Base-by-base conservation (phyloP, 129 eudicot genomes). In the Chrysanthemum seticuspe region DNA sequence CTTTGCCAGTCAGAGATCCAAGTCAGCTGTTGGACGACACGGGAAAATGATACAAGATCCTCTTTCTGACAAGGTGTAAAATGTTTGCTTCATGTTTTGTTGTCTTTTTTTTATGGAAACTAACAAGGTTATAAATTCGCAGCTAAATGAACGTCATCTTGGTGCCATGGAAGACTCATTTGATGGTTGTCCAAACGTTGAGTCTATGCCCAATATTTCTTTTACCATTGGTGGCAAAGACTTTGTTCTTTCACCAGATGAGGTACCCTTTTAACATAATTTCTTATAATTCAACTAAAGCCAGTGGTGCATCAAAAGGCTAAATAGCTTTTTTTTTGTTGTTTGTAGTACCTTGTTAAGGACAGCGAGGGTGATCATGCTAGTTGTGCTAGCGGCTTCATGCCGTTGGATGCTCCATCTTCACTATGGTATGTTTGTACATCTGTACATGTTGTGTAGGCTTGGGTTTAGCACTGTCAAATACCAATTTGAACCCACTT, bases 381-480 rank as follows among this genome's bases (percentile, higher is more conserved):
- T 21, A 63, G 63, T 16, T 90, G 97, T 80, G 68, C 88, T 59
- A 85, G 87, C 59, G 97, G 95, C 44, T 90, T 90, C 73, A 76
- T 81, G n/a, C 83, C 88, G 13, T 64, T 87, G 34, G 95, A 90
- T 67, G 64, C 85, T 57, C 82, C 89, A 74, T 78, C 84, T 31
- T 80, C 95, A 6, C 76, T 75, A 31, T 87, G 91, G 47, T 68
- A 23, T 74, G 12, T 15, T 44, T 4, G 50, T 5, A 23, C 18
- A 12, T 10, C 5, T 4, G 16, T 53, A 12, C n/a, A 12, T 10
- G 16, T 3, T 4, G 16, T 53, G 14, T 52, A 52, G 58, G 10
- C 10, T 5, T 40, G 1, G 10, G 6, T 40, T 40, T 40, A 40
- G 47, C 47, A 40, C 10, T 6, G 10, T 40, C 47, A 6, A 40